phyloP scores from a whole-genome alignment of 805 yeast genomes.

The Suhomyces sp. region DNA sequence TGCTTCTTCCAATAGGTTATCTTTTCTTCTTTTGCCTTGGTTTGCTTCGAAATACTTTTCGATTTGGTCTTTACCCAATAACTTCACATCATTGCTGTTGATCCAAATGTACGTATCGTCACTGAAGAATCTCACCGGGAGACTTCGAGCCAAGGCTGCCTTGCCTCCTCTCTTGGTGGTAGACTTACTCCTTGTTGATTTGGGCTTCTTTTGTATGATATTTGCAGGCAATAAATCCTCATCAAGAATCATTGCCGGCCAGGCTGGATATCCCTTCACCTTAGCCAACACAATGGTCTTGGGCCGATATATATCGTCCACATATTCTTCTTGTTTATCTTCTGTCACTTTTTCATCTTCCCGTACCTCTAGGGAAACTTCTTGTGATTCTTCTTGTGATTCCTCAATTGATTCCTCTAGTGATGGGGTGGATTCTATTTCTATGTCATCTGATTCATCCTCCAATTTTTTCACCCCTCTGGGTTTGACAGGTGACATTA shows the following conservation, averaged over 20 bases:
- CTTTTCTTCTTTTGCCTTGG: slow-evolving; percentile 34
- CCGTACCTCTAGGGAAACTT: too few species aligned
- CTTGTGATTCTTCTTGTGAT: too few species aligned
- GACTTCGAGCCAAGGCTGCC: slow-evolving; percentile 11
- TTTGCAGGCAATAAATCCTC: slow-evolving; percentile 57
- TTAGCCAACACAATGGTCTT: slow-evolving; percentile 56
- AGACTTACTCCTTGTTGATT: slow-evolving; percentile 17
- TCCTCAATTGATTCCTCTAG: too few species aligned
- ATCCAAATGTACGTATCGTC: slow-evolving; percentile 78
- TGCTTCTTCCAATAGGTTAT: slow-evolving; percentile 49
- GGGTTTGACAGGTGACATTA: too few species aligned
- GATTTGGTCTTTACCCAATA: slow-evolving; percentile 44
- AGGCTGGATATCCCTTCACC: slow-evolving; percentile 82
- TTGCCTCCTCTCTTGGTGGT: slow-evolving; percentile 16
- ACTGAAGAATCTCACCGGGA: slow-evolving; percentile 67
- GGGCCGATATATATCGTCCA: slow-evolving; percentile 5
- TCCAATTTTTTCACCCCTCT: too few species aligned
- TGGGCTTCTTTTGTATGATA: slow-evolving; percentile 52
- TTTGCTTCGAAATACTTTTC: slow-evolving; percentile 30
- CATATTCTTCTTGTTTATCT: too few species aligned
- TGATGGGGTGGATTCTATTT: neutral
- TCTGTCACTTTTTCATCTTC: too few species aligned
- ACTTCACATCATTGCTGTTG: slow-evolving; percentile 48
- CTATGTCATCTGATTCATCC: too few species aligned
- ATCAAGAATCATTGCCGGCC: slow-evolving; percentile 86